Evolutionary conservation across 345 rosid genomes (phyloP), one percentile per base, ranked within the genome.

Genomic region (Cardamine occulta): DNA sequence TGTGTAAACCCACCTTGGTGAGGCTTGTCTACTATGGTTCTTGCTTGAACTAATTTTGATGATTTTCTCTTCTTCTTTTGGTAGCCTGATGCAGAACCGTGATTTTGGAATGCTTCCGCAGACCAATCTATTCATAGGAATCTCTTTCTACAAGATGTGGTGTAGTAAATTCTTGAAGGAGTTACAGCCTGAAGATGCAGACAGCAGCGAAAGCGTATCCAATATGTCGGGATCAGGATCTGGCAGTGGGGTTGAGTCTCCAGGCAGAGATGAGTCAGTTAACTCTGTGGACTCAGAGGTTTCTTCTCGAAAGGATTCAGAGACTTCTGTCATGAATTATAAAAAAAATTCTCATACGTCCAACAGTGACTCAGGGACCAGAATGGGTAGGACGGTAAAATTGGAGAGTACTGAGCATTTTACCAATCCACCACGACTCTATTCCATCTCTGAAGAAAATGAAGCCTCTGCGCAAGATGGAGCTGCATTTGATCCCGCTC

Each of bases 71-170:
- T 48, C 35, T 65, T n/a, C 51, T 76, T 76, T 82, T 79, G 28
- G 72, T 84, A 91, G 96, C 73, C 57, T 91, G 77, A 77, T 82
- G 78, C 89, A 88, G 79, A 86, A 80, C 63, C 62, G 67, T 35
- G 82, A 82, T 54, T 74, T 80, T 42, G 91, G 79, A 75, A 80
- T 73, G 44, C 83, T 85, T 26, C 87, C 92, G 14, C 44, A 79
- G 79, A 73, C 88, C 45, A 66, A 82, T 80, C 59, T 88, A 74
- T 78, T 85, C 34, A 21, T 86, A 61, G 97, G 94, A 54, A 79
- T 89, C 86, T 84, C 87, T 44, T 87, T 83, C 62, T 88, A 53
- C 66, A 84, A 86, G 84, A 65, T 85, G 56, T 91, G 96, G 93
- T 80, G 82, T 80, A 65, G 77, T 52, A 80, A 80, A 61, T 80